Percentiles rank a stretch among this genome's conserved stretches.
Evolutionary conservation across 192 early-diverging fungal species (phyloP).

Genomic region (Gryganskiella cystojenkinii): DNA sequence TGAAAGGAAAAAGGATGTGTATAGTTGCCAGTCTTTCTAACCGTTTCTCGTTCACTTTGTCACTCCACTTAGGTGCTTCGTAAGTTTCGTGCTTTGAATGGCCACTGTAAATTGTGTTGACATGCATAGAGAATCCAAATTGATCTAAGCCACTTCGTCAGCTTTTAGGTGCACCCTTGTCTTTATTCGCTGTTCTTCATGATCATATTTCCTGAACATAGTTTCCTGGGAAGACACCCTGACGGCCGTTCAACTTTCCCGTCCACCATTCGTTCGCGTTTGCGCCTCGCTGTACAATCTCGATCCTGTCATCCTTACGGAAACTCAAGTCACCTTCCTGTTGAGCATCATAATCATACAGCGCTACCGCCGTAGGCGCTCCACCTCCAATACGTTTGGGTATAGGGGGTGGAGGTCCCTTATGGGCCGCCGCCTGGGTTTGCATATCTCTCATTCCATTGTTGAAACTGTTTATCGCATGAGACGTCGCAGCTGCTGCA

Average conservation of each 20-base stretch:
- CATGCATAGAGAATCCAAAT: no score
- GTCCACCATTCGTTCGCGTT: constrained; percentile 86
- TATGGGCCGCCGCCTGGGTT: constrained; percentile 22
- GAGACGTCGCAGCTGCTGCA: constrained; percentile 35
- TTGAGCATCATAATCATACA: constrained; percentile 85
- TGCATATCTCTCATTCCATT: constrained; percentile 6
- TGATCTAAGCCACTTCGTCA: no score
- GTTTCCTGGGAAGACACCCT: constrained; percentile 76
- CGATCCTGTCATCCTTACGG: constrained; percentile 75
- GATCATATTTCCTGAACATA: constrained; percentile 32
- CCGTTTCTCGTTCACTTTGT: no score
- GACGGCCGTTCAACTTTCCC: constrained; percentile 67
- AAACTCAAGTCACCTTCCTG: constrained; percentile 79
- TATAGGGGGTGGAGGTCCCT: constrained; percentile 49
- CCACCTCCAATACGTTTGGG: constrained; percentile 29
- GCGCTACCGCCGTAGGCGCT: constrained; percentile 66
- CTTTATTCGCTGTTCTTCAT: neutral
- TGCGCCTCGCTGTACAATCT: constrained; percentile 69
- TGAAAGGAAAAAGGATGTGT: no score
- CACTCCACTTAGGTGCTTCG: no score
- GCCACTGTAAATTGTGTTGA: no score
- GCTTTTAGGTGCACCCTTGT: no score
- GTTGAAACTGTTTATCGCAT: constrained; percentile 19
- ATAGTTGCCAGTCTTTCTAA: no score
- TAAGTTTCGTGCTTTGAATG: no score